These are phyloP conservation scores for Microcera coccophila DNA, from an alignment of 2,329 filamentous ascomycete species.

Conservation along the genomic window DNA sequence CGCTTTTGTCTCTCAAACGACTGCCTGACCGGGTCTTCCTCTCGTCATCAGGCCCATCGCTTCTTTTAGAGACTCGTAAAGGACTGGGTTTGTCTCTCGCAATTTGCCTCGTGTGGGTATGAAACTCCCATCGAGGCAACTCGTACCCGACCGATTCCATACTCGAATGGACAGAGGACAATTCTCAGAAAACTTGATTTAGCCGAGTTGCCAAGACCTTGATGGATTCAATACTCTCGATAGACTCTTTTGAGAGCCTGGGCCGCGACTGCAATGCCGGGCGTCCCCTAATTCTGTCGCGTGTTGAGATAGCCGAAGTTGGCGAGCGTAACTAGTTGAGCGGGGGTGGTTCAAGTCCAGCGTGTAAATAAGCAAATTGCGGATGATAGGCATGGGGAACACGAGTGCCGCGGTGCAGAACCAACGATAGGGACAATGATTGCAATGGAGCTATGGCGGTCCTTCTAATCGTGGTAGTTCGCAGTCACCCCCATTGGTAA, in stretches of 20 bases:
- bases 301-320: background rate
- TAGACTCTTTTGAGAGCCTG: too few species aligned
- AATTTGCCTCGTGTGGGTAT: slow-evolving; percentile 22
- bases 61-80: slow-evolving; percentile 47
- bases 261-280: too few species aligned
- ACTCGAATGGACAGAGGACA: slow-evolving; percentile 4
- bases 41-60: slow-evolving; percentile 2
- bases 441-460: slow-evolving; percentile 1
- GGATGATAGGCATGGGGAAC: background rate
- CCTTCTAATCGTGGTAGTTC: background rate
- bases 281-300: too few species aligned
- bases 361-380: background rate
- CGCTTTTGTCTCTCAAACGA: slow-evolving; percentile 25
- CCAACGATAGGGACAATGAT: slow-evolving; percentile 4
- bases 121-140: slow-evolving; percentile 31
- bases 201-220: too few species aligned
- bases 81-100: slow-evolving; percentile 39
- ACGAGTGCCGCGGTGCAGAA: slow-evolving; percentile 4
- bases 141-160: slow-evolving; percentile 35
- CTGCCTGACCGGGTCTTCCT: slow-evolving; percentile 21
- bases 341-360: background rate
- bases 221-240: too few species aligned
- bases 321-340: background rate
- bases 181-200: too few species aligned
- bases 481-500: background rate